Base-by-base conservation (phyloP, 1,139 yeast genomes). In the Sugiyamaella japonica region DNA sequence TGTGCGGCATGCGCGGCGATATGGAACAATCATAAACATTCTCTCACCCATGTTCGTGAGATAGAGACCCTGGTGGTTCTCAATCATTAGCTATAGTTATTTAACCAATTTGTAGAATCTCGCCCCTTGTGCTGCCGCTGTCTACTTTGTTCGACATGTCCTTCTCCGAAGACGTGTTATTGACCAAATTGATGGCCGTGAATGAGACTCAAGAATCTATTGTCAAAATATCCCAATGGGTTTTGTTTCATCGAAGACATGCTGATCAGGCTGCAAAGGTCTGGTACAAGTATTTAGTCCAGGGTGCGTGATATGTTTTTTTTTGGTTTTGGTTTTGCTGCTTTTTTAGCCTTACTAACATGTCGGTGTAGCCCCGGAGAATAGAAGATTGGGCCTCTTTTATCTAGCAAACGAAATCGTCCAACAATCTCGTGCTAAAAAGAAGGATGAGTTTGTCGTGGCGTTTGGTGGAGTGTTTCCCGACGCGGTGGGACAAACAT, bases 151-250 rank as follows among this genome's bases (percentile, higher is more conserved):
- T 32, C 25, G 51, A 17, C 53, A 84, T 85, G 89, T 82, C 90
- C 15, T 86, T 80, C 65, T 76, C 89, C 1, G 75, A 78, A 52
- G 84, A 80, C 42, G 76, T 73, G 38, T 81, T 86, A 23, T 45
- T 63, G 48, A 75, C 81, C 59, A 88, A 86, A 70, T 75, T 89
- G 48, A 75, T 77, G 7, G 70, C 78, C 8, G 75, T 89, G 47
- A 85, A 83, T 63, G 95, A 86, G 61, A 84, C 95, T 0, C 95
- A 86, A 66, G 95, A 88, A 58, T 82, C 91, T 9, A 89, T 89
- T 62, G 93, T 87, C 31, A 79, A 89, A 6, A 83, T 89, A 2
- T 84, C 95, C 0, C 95, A 87, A 67, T 89, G 96, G 96, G 85
- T 75, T 55, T 65, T 89, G 58, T 88, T 88, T 72, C 91, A 89